Base-by-base conservation (phyloP, 306 rosid species). In the Begonia loranthoides region DNA sequence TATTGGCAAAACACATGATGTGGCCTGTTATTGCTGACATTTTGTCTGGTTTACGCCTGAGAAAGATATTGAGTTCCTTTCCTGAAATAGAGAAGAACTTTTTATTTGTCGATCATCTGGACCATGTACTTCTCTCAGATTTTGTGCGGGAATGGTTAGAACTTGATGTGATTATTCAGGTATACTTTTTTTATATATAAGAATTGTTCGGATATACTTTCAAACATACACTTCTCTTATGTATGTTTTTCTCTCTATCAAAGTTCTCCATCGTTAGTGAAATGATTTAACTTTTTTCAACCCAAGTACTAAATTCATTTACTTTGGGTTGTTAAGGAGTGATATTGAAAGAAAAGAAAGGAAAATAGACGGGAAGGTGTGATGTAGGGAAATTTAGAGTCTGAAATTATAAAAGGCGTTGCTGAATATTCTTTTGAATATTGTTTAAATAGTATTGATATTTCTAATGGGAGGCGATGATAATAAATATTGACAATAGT, bases 21-120 rank as follows among this genome's bases (percentile, higher is more conserved):
- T 89, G 97, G 97, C 97, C 97, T 61, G 80, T 86, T 55, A 73
- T 82, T 39, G 81, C 97, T 43, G 97, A 89, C 71, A 79, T 85
- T 66, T 71, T 89, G 76, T 89, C 97, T 50, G 97, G 97, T 62
- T 63, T 85, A 64, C 87, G 97, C 52, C 45, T 85, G 68, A 82
- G 90, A 69, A 85, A 78, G 83, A 64, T 80, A 48, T 70, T 74
- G 60, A 58, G 78, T 54, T 66, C 76, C 46, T 76, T 76, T 71
- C 80, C 79, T 57, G 87, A 76, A 66, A 58, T 79, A 58, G 79
- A 76, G 70, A 55, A 75, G 56, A 61, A 72, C 49, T 66, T 82
- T 34, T 49, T 82, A 47, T 85, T 82, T 70, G 62, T 82, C 17
- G 97, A 89, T 72, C 77, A 89, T 76, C 97, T 89, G 74, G 97